Evolutionary conservation across 345 rosid species (phyloP), one percentile per base, ranked within the genome.

Genomic region (Brassica carinata): DNA sequence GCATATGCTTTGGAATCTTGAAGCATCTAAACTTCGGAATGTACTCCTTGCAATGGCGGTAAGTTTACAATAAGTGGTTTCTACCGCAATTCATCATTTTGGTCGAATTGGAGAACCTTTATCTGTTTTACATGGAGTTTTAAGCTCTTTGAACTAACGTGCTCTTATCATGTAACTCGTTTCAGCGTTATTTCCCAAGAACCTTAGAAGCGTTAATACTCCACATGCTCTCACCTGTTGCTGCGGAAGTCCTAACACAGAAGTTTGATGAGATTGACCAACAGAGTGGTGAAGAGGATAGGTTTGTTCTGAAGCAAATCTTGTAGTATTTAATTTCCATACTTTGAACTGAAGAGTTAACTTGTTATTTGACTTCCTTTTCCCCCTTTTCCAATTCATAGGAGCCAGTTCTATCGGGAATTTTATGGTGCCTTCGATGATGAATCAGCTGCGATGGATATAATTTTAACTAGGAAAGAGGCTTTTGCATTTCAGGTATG

Each of bases 361-460:
- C 18, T 43, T 73, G 53, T 2, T 29, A 83, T 81, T 55, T 57
- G 30, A 27, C 73, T 34, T 76, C 19, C 19, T 23, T 67, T 66
- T 14, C 77, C 27, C 34, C 15, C 84, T 43, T 67, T 68, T 68
- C 65, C 7, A 82, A 71, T 69, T 83, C 77, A 13, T 88, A 96
- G 98, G 88, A 89, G 76, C 87, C 89, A 87, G 75, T 93, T 96
- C 85, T 92, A 89, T 78, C 79, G 85, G 77, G 85, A 77, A 31
- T 93, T 92, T 72, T 93, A 92, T 83, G 89, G 90, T 79, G 91
- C 86, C 45, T 91, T 93, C 72, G 94, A 93, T 77, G 93, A 93
- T 84, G 92, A 93, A 81, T 89, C 88, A 81, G 88, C 91, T 82
- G 98, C 93, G 2, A 93, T 93, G 98, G 94, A 91, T 86, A 87